Conservation (phyloP, 169 alveolate species). For the Plasmodium coatneyi region DNA sequence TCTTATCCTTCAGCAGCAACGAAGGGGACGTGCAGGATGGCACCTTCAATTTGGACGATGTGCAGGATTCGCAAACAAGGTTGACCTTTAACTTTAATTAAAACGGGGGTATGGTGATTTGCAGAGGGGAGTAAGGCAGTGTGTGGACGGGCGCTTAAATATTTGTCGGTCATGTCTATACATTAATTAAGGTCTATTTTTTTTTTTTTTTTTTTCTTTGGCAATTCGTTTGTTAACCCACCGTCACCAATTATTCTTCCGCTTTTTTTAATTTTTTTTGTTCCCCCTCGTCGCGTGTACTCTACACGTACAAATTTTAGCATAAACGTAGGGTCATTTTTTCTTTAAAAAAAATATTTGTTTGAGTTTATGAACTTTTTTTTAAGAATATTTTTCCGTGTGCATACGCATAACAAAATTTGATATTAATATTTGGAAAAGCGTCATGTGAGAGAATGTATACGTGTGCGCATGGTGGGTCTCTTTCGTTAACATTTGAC, state of each 20-base stretch:
- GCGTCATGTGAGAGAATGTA: not conserved
- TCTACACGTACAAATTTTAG: not conserved
- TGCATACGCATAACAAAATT: not conserved
- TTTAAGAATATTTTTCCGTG: not conserved
- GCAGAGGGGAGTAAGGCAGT: not conserved
- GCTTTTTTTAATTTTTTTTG: not conserved
- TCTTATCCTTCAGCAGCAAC: slow-evolving; percentile 37
- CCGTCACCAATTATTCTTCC: not conserved
- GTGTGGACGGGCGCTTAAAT: not conserved
- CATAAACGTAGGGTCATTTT: not conserved
- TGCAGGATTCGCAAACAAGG: slow-evolving; percentile 55
- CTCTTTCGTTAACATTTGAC: not conserved
- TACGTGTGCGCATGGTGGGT: not conserved
- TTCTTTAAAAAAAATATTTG: not conserved
- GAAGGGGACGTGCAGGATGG: slow-evolving; percentile 14
- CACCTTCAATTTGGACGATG: slow-evolving; percentile 18
- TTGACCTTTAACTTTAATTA: slow-evolving; percentile 67
- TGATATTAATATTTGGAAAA: not conserved
- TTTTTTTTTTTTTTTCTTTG: not conserved
- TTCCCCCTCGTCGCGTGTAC: not conserved
- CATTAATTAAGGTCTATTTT: not conserved
- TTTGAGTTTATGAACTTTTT: not conserved
- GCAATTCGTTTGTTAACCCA: not conserved
- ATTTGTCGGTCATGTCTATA: not conserved
- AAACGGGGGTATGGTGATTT: not conserved